Conservation (phyloP, 371 early-diverging fungal species). For the Basidiobolus meristosporus region DNA sequence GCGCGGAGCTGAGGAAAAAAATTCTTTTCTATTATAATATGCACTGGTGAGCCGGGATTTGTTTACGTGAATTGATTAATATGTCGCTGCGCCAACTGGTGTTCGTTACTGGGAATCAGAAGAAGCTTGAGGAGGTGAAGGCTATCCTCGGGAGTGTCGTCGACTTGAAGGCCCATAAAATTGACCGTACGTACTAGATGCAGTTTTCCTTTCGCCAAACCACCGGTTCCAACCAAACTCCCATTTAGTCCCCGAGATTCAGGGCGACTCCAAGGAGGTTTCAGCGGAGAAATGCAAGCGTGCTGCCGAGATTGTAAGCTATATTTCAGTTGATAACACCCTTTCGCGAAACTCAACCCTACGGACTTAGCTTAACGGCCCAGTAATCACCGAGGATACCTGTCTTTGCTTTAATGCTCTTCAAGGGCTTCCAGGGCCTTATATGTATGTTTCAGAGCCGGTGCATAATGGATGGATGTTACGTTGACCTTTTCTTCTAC, state of each 20-base stretch:
- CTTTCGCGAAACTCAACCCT: neutral
- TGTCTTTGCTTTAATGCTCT: slow-evolving; percentile 82
- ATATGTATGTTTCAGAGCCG: slow-evolving; percentile 27
- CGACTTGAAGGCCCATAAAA: slow-evolving; percentile 35
- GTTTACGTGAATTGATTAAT: too few species aligned
- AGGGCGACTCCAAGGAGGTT: slow-evolving; percentile 57
- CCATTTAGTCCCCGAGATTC: slow-evolving; percentile 63
- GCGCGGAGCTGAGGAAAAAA: too few species aligned
- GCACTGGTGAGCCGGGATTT: too few species aligned
- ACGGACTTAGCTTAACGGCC: slow-evolving; percentile 35
- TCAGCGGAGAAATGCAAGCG: slow-evolving; percentile 59
- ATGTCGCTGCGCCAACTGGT: neutral
- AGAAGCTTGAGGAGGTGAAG: slow-evolving; percentile 80
- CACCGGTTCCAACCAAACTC: neutral
- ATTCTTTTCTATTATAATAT: too few species aligned
- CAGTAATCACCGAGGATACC: slow-evolving; percentile 90
- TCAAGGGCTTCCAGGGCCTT: slow-evolving; percentile 80
- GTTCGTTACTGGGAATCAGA: slow-evolving; percentile 57
- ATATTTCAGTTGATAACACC: neutral
- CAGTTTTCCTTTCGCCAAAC: neutral
- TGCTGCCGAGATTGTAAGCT: slow-evolving; percentile 38
- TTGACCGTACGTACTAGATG: slow-evolving; percentile 42
- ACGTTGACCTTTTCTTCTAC: neutral
- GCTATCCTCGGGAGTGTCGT: slow-evolving; percentile 47
- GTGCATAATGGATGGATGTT: neutral